Evolutionary conservation across 2,329 filamentous ascomycete species (phyloP).

Genomic region (Stagonosporopsis vannaccii): DNA sequence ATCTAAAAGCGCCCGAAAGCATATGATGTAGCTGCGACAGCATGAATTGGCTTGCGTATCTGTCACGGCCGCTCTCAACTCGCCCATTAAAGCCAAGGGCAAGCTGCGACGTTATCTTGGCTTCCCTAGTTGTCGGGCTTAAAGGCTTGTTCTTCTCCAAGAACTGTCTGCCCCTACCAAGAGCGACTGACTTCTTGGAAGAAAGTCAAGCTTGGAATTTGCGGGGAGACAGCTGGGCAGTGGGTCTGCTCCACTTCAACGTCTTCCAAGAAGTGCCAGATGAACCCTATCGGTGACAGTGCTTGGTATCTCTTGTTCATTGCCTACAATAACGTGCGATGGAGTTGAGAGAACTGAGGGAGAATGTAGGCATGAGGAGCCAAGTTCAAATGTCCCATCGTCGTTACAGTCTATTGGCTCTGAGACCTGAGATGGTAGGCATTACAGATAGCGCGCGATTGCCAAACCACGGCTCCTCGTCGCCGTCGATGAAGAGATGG

Average conservation of each 20-base stretch:
- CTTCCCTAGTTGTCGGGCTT: slow-evolving; percentile 5
- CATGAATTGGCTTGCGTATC: slow-evolving; percentile 3
- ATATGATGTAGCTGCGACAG: not conserved
- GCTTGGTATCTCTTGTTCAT: slow-evolving; percentile 9
- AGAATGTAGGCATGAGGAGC: not conserved
- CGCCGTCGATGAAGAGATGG: not conserved
- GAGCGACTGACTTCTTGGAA: slow-evolving; percentile 23
- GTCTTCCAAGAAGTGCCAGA: slow-evolving; percentile 18
- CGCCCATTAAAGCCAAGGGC: not conserved
- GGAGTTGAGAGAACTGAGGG: not conserved
- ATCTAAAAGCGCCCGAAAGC: not conserved
- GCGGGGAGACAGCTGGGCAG: slow-evolving; percentile 23
- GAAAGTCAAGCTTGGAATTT: slow-evolving; percentile 19
- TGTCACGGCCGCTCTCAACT: not conserved
- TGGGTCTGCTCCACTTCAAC: slow-evolving; percentile 23
- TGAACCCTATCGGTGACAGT: slow-evolving; percentile 12
- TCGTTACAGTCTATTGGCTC: not conserved
- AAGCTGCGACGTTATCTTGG: slow-evolving; percentile 4
- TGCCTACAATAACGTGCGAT: not conserved
- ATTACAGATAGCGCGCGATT: not conserved
- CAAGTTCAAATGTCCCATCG: not conserved
- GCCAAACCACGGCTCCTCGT: slow-evolving; percentile 7
- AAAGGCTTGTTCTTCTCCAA: slow-evolving; percentile 17
- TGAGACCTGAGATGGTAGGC: not conserved
- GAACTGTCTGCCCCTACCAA: slow-evolving; percentile 19